A percentile compares a stretch with the other conserved stretches of the same genome.
Conservation (phyloP, 495 filamentous ascomycete genomes). For the Xylaria palmicola region DNA sequence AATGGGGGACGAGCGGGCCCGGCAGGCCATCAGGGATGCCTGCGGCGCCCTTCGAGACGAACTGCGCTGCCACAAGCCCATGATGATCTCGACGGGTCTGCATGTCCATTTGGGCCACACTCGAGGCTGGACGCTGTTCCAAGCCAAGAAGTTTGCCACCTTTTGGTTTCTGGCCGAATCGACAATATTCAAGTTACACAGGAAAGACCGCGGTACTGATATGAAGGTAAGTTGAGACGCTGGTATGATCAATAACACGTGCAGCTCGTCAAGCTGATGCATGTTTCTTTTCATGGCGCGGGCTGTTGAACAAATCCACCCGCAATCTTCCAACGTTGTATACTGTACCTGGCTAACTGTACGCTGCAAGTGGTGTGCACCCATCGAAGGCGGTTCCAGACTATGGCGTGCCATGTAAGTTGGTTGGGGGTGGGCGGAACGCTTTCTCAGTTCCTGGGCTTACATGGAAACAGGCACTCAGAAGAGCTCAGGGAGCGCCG, state of each 20-base stretch:
- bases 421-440: background rate
- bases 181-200: conserved; percentile 15
- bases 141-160: conserved; percentile 22
- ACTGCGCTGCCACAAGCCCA: conserved; percentile 26
- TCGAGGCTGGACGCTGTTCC: conserved; percentile 20
- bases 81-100: conserved; percentile 19
- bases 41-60: conserved; percentile 15
- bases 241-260: too few relatives aligned
- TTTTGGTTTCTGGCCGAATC: conserved; percentile 20
- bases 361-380: background rate
- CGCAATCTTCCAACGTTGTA: background rate
- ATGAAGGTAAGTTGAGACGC: conserved; percentile 3
- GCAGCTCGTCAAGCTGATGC: background rate
- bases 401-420: conserved; percentile 9
- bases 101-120: conserved; percentile 27
- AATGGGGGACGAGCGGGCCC: background rate
- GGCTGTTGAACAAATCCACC: background rate
- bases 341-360: background rate
- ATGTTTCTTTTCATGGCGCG: background rate
- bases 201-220: conserved; percentile 15
- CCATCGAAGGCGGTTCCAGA: background rate
- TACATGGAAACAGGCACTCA: background rate
- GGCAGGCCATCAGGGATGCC: conserved; percentile 2
- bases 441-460: background rate
- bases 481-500: background rate